These are phyloP conservation scores for Diutina rugosa DNA, from an alignment of 1,139 yeast species.

Conservation along the genomic window DNA sequence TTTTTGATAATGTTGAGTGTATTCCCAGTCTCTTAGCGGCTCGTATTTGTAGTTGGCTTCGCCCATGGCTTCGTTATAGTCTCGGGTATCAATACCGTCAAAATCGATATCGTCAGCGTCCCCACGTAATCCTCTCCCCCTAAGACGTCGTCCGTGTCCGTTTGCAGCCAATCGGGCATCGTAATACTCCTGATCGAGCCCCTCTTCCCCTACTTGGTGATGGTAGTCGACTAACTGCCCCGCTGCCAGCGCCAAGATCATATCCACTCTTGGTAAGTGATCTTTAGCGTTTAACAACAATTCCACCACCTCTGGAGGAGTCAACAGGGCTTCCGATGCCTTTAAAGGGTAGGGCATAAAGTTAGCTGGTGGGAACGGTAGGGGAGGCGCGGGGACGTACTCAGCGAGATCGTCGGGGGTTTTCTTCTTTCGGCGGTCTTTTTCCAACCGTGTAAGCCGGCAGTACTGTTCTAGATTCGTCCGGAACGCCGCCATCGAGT, in stretches of 20 bases:
- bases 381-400: conserved; percentile 19
- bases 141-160: neutral
- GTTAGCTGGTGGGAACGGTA: conserved; percentile 36
- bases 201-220: conserved; percentile 22
- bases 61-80: neutral
- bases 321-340: conserved; percentile 21
- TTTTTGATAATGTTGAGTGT: neutral
- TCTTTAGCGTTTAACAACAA: conserved; percentile 26
- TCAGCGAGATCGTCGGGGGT: neutral
- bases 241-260: conserved; percentile 39
- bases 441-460: neutral
- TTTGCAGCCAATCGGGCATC: neutral
- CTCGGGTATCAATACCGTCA: neutral
- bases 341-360: conserved; percentile 35
- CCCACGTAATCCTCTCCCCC: neutral
- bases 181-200: conserved; percentile 9
- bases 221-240: conserved; percentile 29
- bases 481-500: neutral
- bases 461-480: neutral
- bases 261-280: conserved; percentile 27
- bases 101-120: neutral
- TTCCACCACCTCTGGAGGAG: conserved; percentile 25
- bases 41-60: neutral
- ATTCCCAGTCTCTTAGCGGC: neutral
- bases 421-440: neutral